A percentile compares a stretch with the other conserved stretches of the same genome.
Conservation (phyloP, 106 monocot genomes). For the Gastrodia elata region DNA sequence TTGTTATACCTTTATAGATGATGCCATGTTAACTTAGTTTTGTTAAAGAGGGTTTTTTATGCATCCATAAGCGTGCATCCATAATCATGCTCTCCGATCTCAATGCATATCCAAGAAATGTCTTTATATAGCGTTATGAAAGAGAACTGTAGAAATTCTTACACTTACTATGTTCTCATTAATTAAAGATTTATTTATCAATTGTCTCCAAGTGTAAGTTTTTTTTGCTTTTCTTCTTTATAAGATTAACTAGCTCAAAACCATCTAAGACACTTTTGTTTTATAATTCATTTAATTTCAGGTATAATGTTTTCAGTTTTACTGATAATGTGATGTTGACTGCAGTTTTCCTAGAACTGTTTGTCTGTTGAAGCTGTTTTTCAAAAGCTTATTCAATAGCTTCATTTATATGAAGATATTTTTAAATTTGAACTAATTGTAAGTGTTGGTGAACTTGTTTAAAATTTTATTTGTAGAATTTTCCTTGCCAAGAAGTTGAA, state of each 20-base stretch:
- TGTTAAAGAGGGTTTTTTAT: neutral
- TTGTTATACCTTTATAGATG: too few species aligned
- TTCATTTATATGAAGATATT: neutral
- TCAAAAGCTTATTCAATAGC: neutral
- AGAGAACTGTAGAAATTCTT: neutral
- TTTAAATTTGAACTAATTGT: neutral
- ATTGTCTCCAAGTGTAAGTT: neutral
- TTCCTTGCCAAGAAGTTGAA: constrained; percentile 96
- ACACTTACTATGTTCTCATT: neutral
- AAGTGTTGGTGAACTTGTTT: neutral
- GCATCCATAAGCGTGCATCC: neutral
- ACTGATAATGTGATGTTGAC: neutral
- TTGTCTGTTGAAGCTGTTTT: neutral
- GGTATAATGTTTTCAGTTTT: neutral
- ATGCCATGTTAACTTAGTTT: neutral
- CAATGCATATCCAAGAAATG: neutral
- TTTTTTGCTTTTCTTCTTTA: neutral
- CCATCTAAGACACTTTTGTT: neutral
- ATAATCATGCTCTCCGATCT: neutral
- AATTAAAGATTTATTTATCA: neutral
- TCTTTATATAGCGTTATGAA: neutral
- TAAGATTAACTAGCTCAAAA: neutral
- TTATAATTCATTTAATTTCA: neutral
- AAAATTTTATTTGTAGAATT: constrained; percentile 47
- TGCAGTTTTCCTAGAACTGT: neutral